These are phyloP conservation scores for Erodium trifolium DNA, from an alignment of 441 rosid species.

Conservation along the genomic window DNA sequence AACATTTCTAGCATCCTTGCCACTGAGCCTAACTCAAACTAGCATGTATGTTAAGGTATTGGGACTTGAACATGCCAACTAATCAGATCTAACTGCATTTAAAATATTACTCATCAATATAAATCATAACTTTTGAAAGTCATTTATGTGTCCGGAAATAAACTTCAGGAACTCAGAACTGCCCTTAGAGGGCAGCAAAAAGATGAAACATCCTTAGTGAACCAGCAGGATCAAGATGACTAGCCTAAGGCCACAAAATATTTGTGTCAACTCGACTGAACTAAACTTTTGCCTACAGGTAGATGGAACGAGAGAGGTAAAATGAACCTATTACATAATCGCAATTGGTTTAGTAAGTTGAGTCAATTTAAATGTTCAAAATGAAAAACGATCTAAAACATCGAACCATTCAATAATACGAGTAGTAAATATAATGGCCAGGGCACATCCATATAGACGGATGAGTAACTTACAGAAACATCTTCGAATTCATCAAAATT, in stretches of 20 bases:
- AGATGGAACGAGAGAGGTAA: background rate
- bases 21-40: background rate
- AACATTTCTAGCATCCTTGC: background rate
- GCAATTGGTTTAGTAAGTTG: background rate
- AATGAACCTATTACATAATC: background rate
- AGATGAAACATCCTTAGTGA: background rate
- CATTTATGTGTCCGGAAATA: background rate
- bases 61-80: background rate
- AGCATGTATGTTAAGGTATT: background rate
- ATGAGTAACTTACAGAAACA: constrained; percentile 68
- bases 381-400: background rate
- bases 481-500: constrained; percentile 94
- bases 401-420: background rate
- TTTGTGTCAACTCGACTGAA: background rate
- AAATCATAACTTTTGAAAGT: background rate
- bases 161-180: background rate
- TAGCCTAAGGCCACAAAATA: background rate
- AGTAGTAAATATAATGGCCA: background rate
- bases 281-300: background rate
- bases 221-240: background rate
- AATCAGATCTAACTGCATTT: background rate
- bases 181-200: background rate
- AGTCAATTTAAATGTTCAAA: background rate
- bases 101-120: background rate
- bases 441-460: constrained; percentile 8